These are phyloP conservation scores for Termitomyces bulborhizus DNA, from an alignment of 768 basidiomycete species.

Conservation along the genomic window DNA sequence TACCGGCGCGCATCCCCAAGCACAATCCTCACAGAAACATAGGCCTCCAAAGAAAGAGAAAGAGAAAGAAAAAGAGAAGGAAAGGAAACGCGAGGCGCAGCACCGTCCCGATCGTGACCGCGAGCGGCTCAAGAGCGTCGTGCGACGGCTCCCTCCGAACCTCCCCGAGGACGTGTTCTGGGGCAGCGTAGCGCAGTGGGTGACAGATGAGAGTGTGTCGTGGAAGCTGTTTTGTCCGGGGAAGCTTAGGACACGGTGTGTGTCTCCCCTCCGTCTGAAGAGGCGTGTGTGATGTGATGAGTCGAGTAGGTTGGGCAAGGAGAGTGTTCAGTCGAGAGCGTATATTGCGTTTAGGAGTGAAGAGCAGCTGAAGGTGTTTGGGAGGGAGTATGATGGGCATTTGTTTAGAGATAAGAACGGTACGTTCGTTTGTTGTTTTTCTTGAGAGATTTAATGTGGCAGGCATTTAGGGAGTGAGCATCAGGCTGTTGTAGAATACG, in stretches of 20 bases:
- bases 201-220: conserved; percentile 59
- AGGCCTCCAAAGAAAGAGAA: conserved; percentile 27
- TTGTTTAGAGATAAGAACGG: conserved; percentile 89
- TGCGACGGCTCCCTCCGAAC: conserved; percentile 85
- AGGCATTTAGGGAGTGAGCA: conserved; percentile 69
- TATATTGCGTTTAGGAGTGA: conserved; percentile 86
- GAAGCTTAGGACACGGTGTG: conserved; percentile 65
- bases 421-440: conserved; percentile 43
- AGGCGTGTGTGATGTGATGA: background rate
- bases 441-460: background rate
- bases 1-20: conserved; percentile 16
- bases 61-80: conserved; percentile 29
- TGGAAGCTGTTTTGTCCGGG: conserved; percentile 69
- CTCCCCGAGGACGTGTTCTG: conserved; percentile 92
- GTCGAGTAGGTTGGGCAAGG: conserved; percentile 62
- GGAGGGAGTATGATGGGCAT: conserved; percentile 86
- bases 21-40: conserved; percentile 11
- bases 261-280: too few relatives aligned
- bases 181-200: conserved; percentile 85
- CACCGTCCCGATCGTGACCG: conserved; percentile 27
- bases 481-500: conserved; percentile 87
- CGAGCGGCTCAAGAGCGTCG: conserved; percentile 79
- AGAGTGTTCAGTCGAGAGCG: conserved; percentile 81
- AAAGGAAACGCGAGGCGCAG: conserved; percentile 27
- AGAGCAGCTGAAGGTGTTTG: conserved; percentile 67